Conservation (phyloP, 176 grass and related monocot species). For the Oryza meyeriana region DNA sequence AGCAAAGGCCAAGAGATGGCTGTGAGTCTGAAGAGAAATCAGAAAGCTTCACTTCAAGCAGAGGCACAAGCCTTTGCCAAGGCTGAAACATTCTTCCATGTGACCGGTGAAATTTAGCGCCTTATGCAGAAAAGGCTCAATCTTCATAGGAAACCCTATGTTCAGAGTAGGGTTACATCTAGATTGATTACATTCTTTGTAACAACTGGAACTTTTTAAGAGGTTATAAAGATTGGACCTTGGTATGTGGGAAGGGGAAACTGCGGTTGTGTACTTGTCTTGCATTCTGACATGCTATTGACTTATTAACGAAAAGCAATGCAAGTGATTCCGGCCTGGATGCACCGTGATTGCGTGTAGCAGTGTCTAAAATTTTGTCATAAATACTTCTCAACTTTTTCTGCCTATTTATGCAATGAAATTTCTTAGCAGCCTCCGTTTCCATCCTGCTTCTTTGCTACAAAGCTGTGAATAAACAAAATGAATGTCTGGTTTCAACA, state of each 20-base stretch:
- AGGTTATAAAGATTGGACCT: background rate
- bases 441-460: background rate
- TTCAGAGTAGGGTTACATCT: background rate
- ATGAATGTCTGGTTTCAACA: background rate
- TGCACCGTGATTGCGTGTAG: background rate
- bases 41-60: constrained; percentile 15
- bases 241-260: background rate
- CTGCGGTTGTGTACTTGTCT: background rate
- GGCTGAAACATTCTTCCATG: background rate
- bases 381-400: background rate
- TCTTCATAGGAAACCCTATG: background rate
- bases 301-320: background rate
- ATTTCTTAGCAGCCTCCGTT: background rate
- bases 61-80: background rate
- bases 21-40: constrained; percentile 31
- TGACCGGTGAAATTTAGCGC: constrained; percentile 3
- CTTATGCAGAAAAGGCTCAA: background rate
- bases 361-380: background rate
- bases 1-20: constrained; percentile 40
- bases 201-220: constrained; percentile 2
- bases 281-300: background rate
- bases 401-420: background rate
- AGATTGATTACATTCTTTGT: constrained; percentile 42
- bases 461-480: background rate
- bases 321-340: background rate